These are phyloP conservation scores for Cytospora mali DNA, from an alignment of 2,329 filamentous ascomycete genomes.

Conservation along the genomic window DNA sequence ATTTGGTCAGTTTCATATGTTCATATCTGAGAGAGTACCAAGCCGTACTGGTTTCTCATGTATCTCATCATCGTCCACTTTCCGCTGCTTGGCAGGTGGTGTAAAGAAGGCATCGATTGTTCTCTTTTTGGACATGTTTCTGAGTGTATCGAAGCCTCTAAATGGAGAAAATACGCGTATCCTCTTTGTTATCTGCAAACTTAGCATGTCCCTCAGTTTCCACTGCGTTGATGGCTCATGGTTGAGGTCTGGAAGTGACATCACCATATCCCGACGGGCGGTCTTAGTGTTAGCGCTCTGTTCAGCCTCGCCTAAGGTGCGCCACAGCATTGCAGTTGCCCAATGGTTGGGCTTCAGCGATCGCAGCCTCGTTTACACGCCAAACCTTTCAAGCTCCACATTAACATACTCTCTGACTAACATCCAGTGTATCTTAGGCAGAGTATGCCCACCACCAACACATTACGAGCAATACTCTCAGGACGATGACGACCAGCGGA, in stretches of 20 bases:
- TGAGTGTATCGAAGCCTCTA: neutral
- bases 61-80: constrained; percentile 19
- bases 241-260: constrained; percentile 18
- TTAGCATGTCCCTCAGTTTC: neutral
- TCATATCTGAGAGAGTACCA: neutral
- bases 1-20: constrained; percentile 8
- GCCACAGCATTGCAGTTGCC: constrained; percentile 19
- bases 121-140: constrained; percentile 52
- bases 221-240: neutral
- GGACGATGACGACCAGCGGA: constrained; percentile 14
- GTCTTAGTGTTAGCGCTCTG: constrained; percentile 9
- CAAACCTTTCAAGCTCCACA: constrained; percentile 22
- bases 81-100: constrained; percentile 46
- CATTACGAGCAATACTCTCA: neutral
- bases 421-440: neutral
- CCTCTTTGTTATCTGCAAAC: neutral
- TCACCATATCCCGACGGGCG: constrained; percentile 14
- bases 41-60: constrained; percentile 17
- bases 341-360: constrained; percentile 3
- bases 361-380: constrained; percentile 20
- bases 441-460: constrained; percentile 10
- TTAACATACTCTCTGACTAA: neutral
- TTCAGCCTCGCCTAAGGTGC: constrained; percentile 26
- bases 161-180: neutral
- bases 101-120: constrained; percentile 73